Evolutionary conservation across 31 red algal species (phyloP), one percentile per base, ranked within the genome.

Genomic region (Asparagopsis taxiformis): DNA sequence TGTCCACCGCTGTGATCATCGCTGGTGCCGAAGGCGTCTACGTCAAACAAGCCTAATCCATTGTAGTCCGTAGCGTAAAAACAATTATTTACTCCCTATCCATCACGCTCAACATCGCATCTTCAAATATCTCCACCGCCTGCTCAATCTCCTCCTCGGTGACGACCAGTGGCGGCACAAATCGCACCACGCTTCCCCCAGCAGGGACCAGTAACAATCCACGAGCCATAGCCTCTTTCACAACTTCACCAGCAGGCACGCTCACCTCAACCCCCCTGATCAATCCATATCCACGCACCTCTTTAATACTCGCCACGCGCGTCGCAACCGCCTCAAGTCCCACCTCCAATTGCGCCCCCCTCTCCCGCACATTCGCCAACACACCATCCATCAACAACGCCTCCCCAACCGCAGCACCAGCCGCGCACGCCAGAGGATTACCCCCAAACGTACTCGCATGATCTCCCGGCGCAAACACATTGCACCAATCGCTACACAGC

Each of bases 381-480:
- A 98, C 52, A 0, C 65, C 77, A 4, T 32, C 35, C 38, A 61
- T 70, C 2, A 36, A 7, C 11, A 75, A 19, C 31, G 73, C 60
- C 1, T 93, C 68, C 29, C 44, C 66, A 21, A 94, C 91, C 13
- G 85, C 68, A 13, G 94, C 50, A 43, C 86, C 95, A 20, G 90
- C 90, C 35, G 77, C 65, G 39, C 61, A 46, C 16, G 85, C 85
- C 32, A 98, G 72, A 22, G 90, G 80, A 68, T 98, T 98, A 19
- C 95, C 95, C 20, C 95, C 91, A 88, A 87, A 98, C 11, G 95
- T 98, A 22, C 85, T 81, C 15, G 85, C 90, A 74, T 94, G 91
- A 56, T 91, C 95, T 16, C 95, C 95, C 2, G 90, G 85, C 38
- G 49, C 74, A 41, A 94, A 90, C 8, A 80, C 76, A 57, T 97